These are phyloP conservation scores for Saccharomycopsis fermentans DNA, from an alignment of 805 yeast genomes.

Conservation along the genomic window DNA sequence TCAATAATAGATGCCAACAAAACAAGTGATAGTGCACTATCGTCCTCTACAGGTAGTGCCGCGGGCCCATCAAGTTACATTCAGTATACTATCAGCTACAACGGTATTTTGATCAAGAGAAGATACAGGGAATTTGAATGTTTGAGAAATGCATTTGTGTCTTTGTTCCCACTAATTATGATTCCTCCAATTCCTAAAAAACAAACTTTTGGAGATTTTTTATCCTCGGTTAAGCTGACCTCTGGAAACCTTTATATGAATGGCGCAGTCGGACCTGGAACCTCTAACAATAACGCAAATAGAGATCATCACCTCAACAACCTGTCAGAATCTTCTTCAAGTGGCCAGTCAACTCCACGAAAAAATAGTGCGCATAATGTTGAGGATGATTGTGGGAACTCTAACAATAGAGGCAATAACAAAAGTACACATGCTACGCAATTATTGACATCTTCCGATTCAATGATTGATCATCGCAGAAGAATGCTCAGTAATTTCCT, in stretches of 20 bases:
- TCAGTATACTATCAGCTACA: conserved; percentile 65
- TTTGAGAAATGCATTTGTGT: conserved; percentile 57
- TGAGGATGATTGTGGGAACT: conserved; percentile 11
- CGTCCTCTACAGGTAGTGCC: neutral
- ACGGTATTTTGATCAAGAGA: conserved; percentile 50
- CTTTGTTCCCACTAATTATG: conserved; percentile 68
- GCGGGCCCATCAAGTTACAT: conserved; percentile 60
- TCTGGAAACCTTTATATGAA: neutral
- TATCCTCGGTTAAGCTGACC: conserved; percentile 8
- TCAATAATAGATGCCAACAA: conserved; percentile 73
- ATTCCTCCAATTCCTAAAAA: conserved; percentile 94
- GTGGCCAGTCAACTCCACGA: neutral
- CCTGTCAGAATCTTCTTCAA: conserved; percentile 1
- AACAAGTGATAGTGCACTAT: conserved; percentile 43
- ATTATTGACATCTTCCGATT: conserved; percentile 16
- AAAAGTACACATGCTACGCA: neutral
- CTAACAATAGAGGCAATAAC: conserved; percentile 33
- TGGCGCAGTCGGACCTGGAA: neutral
- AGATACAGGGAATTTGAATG: conserved; percentile 90
- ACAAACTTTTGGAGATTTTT: conserved; percentile 35
- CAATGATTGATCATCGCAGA: conserved; percentile 56
- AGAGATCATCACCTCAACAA: conserved; percentile 3
- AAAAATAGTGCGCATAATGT: conserved; percentile 2
- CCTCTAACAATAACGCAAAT: neutral
- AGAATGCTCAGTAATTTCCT: conserved; percentile 69